A percentile compares a stretch with the other conserved stretches of the same genome.
Evolutionary conservation across 768 basidiomycete genomes (phyloP).

Genomic region (Auriculariales sp.): DNA sequence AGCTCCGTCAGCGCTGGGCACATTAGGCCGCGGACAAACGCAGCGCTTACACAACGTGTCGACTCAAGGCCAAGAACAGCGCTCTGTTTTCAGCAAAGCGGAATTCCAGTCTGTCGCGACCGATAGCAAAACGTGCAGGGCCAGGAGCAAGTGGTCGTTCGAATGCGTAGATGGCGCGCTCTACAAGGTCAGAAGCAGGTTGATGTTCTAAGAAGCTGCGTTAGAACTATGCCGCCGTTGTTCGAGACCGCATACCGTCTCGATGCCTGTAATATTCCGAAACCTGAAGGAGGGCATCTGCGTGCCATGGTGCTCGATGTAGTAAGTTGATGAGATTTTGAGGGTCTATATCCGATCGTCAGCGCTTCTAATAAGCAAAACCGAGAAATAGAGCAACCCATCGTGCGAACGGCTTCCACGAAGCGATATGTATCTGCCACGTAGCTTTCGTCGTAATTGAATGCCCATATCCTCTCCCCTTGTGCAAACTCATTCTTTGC

Average conservation of each 20-base stretch:
- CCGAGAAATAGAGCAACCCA: constrained; percentile 37
- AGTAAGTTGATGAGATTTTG: constrained; percentile 64
- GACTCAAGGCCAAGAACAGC: constrained; percentile 78
- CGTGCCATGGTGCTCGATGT: constrained; percentile 77
- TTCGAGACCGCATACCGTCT: constrained; percentile 42
- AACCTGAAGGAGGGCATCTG: constrained; percentile 78
- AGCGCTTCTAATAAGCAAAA: not conserved
- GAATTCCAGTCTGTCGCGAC: constrained; percentile 77
- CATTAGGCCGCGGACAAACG: not conserved
- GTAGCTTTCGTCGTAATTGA: constrained; percentile 76
- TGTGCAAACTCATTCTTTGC: constrained; percentile 23
- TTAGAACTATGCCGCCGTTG: too few species aligned
- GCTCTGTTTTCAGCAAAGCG: constrained; percentile 82
- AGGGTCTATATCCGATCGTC: constrained; percentile 35
- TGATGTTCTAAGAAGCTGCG: constrained; percentile 43
- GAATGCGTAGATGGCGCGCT: constrained; percentile 86
- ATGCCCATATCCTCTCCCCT: constrained; percentile 79
- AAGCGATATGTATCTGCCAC: constrained; percentile 70
- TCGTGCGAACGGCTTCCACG: constrained; percentile 64
- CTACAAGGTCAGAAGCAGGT: constrained; percentile 76
- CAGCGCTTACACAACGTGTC: constrained; percentile 55
- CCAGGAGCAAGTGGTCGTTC: constrained; percentile 74
- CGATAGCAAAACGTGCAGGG: constrained; percentile 70
- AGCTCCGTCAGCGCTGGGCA: not conserved
- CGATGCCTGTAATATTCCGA: constrained; percentile 76